Evolutionary conservation across 2,329 filamentous ascomycete species (phyloP), one percentile per base, ranked within the genome.

Genomic region (Colletotrichum sp.): DNA sequence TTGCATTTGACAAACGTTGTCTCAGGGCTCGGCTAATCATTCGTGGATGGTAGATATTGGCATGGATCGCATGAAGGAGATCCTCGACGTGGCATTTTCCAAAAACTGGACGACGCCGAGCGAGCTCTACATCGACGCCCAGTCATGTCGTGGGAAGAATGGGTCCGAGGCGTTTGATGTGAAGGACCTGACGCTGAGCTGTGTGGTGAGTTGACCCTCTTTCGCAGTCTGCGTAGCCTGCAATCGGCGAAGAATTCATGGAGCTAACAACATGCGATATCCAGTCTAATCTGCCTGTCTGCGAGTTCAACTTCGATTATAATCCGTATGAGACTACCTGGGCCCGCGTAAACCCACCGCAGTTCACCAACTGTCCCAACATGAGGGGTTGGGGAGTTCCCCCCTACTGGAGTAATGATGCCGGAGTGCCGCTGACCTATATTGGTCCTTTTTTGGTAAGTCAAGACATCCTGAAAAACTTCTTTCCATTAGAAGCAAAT

Each of bases 61-160:
- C 21, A 73, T 73, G 71, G 66, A 73, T 12, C 38, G 24, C 8
- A 73, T 70, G 57, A 18, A 63, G 15, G 30, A 28, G 8, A 70
- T 73, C 5, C 18, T 73, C 16, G 38, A 30, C 24, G 15, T 10
- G 3, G 71, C 57, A 8, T 70, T 73, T n/a, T 6, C 55, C 16
- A 73, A 73, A 13, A 73, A 73, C 57, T 73, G 71, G 71, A 73
- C 71, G 10, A 70, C 66, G 7, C 66, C 71, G 12, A 24, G 38
- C 6, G 71, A 73, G 7, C 66, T 73, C 12, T 73, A 70, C 24
- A 57, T 73, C 8, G 71, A 73, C 4, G 15, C 71, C 1, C 71
- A 73, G 36, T n/a, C 21, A 3, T 73, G 71, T 15, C 71, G 26
- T 4, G 71, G 71, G 6, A 57, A 38, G 18, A 57, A 63, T 3